Base-by-base conservation (phyloP, 495 filamentous ascomycete species). In the Penicillium odoratum region DNA sequence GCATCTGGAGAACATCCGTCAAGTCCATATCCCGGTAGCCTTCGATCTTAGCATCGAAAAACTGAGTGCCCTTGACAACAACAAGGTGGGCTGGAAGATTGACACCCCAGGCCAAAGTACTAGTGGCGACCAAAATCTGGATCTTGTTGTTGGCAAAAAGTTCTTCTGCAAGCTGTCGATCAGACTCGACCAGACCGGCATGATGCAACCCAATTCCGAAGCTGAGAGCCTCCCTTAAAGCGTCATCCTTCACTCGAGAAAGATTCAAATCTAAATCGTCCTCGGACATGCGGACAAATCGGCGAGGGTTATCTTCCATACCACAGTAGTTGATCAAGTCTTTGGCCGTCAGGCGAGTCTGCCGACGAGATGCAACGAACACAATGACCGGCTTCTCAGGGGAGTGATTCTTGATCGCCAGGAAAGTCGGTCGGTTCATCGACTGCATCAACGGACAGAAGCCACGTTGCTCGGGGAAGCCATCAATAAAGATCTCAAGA, bases 21-120 rank as follows among this genome's bases (percentile, higher is more conserved):
- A 99, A 76, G 72, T 99, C 95, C 95, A 98, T 98, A 73, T 99
- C 94, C 61, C 90, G 92, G 71, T 99, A 99, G 0, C 91, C 94
- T 72, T 97, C 95, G 30, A 91, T 93, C 67, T 99, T 98, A 6
- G 93, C 93, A 69, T 99, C 94, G 73, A 96, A 99, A 77, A 88
- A 99, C 67, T 99, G 94, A 2, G 94, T 99, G 48, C 94, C 94
- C 67, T 99, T 99, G 48, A 99, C 95, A 8, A 99, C 89, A 8
- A 99, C 94, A 5, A 99, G 81, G 77, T 99, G 94, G 1, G 94
- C 94, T 0, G 94, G 94, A 67, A 99, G 81, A 73, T 99, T 99
- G 58, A 99, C 95, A 73, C 94, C 94, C 94, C 94, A 99, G 7
- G 94, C 94, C 26, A 99, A 80, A 8, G 94, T 99, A 69, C 89